Conservation (phyloP, 208 protist species). For the Leishmania guyanensis region DNA sequence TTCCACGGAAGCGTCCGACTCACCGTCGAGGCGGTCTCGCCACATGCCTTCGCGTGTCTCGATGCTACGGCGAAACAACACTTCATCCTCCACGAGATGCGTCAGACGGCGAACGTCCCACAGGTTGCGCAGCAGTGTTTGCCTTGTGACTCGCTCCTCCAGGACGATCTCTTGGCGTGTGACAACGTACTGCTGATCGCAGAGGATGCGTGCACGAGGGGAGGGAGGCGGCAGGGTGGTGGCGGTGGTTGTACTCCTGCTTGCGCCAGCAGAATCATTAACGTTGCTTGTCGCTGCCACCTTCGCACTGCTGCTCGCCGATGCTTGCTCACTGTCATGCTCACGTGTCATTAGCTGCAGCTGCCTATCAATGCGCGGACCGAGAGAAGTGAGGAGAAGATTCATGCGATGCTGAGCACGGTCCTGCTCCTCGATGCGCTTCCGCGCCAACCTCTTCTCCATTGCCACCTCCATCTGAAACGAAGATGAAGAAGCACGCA, state of each 20-base stretch:
- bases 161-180: constrained; percentile 15
- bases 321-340: neutral
- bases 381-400: constrained; percentile 38
- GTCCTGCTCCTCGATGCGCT: constrained; percentile 42
- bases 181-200: constrained; percentile 30
- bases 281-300: neutral
- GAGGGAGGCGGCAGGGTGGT: neutral
- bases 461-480: constrained; percentile 37
- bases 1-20: neutral
- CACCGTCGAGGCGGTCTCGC: neutral
- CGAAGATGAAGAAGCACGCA: neutral
- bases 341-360: neutral
- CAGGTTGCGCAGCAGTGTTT: neutral
- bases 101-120: neutral
- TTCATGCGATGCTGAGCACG: constrained; percentile 61
- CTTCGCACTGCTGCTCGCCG: neutral
- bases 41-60: neutral
- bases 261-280: neutral
- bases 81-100: constrained; percentile 23
- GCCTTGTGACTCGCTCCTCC: constrained; percentile 29
- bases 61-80: constrained; percentile 19
- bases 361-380: constrained; percentile 27
- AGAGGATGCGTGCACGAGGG: constrained; percentile 1
- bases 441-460: constrained; percentile 38
- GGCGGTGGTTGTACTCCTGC: no score